Percentiles rank a stretch among this genome's conserved stretches.
phyloP scores from a whole-genome alignment of 768 basidiomycete species.

The Boletus sp. region DNA sequence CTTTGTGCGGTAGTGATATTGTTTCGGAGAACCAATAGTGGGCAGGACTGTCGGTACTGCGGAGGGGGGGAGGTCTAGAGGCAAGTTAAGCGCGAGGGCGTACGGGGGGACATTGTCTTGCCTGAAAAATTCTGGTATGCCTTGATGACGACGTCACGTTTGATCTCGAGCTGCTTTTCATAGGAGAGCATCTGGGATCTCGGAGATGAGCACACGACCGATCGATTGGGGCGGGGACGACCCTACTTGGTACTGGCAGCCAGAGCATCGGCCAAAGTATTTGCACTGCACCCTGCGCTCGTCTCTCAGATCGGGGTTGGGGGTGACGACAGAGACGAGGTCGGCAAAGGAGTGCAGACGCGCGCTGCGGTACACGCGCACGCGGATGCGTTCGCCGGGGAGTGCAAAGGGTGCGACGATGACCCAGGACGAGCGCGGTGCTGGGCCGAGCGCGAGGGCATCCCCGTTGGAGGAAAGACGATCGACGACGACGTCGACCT shows the following conservation, averaged over 20 bases:
- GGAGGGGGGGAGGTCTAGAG: conserved; percentile 46
- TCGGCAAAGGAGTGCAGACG: conserved; percentile 76
- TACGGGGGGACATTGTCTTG: conserved; percentile 12
- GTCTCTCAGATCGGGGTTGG: conserved; percentile 67
- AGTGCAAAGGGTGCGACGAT: conserved; percentile 81
- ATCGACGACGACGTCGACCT: conserved; percentile 64
- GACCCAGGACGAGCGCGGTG: conserved; percentile 63
- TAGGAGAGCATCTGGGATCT: conserved; percentile 78
- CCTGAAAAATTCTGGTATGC: conserved; percentile 76
- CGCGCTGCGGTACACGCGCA: conserved; percentile 65
- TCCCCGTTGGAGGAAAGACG: conserved; percentile 61
- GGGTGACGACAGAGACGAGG: conserved; percentile 57
- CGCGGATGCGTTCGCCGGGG: conserved; percentile 76
- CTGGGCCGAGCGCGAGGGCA: conserved; percentile 56
- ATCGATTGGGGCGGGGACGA: background rate
- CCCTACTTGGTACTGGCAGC: conserved; percentile 89
- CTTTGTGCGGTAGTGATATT: conserved; percentile 94
- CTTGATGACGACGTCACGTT: conserved; percentile 79
- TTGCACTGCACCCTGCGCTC: conserved; percentile 65
- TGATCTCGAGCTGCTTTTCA: conserved; percentile 78
- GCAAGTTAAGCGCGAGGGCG: conserved; percentile 20
- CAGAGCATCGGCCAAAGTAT: conserved; percentile 87
- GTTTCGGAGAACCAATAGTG: conserved; percentile 83
- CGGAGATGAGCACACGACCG: background rate
- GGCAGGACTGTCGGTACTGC: conserved; percentile 62